Conservation (phyloP, 805 yeast species). For the Cyberlindnera xishuangbannaensis region DNA sequence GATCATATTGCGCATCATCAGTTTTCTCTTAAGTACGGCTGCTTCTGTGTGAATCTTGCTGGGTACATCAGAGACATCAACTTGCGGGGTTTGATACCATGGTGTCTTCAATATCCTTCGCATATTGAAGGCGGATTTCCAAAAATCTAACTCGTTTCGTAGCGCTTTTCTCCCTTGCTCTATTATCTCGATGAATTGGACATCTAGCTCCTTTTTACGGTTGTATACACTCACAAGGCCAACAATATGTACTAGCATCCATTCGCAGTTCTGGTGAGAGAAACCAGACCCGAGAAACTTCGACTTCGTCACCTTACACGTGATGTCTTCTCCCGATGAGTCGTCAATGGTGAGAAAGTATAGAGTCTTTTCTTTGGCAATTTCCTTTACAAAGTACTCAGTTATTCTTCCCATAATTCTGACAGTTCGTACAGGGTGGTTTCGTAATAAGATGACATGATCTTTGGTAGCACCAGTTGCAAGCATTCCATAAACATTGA, state of each 20-base stretch:
- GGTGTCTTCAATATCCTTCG: conserved; percentile 26
- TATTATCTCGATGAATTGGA: conserved; percentile 22
- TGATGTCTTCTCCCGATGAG: conserved; percentile 24
- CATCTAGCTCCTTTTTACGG: conserved; percentile 27
- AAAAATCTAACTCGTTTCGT: conserved; percentile 30
- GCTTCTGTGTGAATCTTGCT: conserved; percentile 4
- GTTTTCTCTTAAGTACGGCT: conserved; percentile 4
- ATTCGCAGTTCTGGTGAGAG: conserved; percentile 18
- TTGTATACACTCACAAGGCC: conserved; percentile 23
- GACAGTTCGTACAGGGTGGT: conserved; percentile 38
- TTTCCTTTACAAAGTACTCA: conserved; percentile 24
- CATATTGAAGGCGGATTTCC: conserved; percentile 27
- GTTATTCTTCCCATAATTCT: conserved; percentile 32
- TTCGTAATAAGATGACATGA: conserved; percentile 29
- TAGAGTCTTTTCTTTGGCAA: conserved; percentile 6
- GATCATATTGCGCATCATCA: conserved; percentile 3
- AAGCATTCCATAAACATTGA: conserved; percentile 24
- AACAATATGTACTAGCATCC: conserved; percentile 23
- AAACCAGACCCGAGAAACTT: conserved; percentile 21
- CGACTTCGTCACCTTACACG: conserved; percentile 24
- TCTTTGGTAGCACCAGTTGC: conserved; percentile 16
- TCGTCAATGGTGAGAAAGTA: conserved; percentile 28
- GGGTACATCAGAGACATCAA: conserved; percentile 3
- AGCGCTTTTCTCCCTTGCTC: conserved; percentile 22
- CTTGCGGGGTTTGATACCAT: conserved; percentile 28